Percentiles rank a stretch among this genome's conserved stretches.
phyloP scores from a whole-genome alignment of 2,329 filamentous ascomycete species.

The Aspergillus pseudotamarii region DNA sequence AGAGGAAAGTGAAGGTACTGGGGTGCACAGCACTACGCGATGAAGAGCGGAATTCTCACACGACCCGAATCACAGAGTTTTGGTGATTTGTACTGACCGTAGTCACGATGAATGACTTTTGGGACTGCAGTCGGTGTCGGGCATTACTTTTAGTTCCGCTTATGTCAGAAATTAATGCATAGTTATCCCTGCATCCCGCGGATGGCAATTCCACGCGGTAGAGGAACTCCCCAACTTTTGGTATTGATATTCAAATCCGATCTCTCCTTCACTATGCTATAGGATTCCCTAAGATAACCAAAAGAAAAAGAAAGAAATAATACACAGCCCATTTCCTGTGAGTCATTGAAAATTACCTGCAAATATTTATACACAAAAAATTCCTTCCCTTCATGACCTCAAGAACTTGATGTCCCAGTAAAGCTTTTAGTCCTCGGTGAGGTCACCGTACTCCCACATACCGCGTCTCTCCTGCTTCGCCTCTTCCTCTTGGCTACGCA shows the following conservation, averaged over 20 bases:
- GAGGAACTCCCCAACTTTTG: background rate
- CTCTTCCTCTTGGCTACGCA: constrained; percentile 73
- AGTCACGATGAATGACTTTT: background rate
- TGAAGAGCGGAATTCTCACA: background rate
- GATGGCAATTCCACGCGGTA: background rate
- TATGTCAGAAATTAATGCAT: background rate
- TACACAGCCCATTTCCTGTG: background rate
- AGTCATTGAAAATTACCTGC: constrained; percentile 1
- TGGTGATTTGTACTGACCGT: background rate
- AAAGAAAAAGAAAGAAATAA: background rate
- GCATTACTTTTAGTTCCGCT: background rate
- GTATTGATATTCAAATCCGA: background rate
- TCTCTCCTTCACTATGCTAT: constrained; percentile 5
- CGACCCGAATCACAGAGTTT: background rate
- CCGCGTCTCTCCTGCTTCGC: constrained; percentile 81
- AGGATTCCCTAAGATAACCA: constrained; percentile 1
- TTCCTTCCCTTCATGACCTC: constrained; percentile 1
- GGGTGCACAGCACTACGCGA: background rate
- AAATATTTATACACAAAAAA: constrained; percentile 16
- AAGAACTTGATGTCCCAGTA: background rate
- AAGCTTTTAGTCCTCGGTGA: constrained; percentile 75
- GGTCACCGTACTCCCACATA: constrained; percentile 98
- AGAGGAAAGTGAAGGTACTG: background rate
- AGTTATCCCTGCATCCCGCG: background rate
- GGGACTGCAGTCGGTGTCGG: background rate